Evolutionary conservation across 148 eudicot genomes (phyloP), one percentile per base, ranked within the genome.

Genomic region (Chenopodium quinoa): DNA sequence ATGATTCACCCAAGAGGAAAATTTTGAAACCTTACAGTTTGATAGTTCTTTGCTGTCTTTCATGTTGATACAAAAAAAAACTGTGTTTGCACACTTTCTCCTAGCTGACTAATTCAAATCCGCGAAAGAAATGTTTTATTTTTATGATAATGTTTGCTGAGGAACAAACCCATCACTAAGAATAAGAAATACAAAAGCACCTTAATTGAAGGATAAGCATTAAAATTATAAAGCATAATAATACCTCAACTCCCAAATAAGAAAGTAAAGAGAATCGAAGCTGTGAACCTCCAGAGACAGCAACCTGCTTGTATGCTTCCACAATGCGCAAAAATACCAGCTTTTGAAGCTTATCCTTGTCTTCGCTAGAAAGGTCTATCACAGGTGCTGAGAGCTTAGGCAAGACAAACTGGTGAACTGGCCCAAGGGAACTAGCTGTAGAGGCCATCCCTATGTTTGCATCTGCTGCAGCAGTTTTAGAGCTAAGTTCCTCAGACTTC

Each of bases 371-470:
- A 60, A 96, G 94, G 81, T 84, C 85, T 65, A 96, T 65, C 31
- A 91, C 90, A 83, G 99, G 94, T 56, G 98, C 99, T 62, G 95
- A 89, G 82, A 96, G 82, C 90, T 91, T 94, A 64, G 99, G 99
- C 79, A 96, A 88, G 80, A 89, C 89, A 80, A 96, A 76, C 74
- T 86, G 91, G 64, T 90, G 79, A 82, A 83, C 50, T 65, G 88
- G 77, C 54, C 83, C 90, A 75, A 85, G 56, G 76, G 97, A 96
- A 85, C 93, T 91, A 70, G 91, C 93, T 44, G 92, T 90, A 69
- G 93, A 90, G 82, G 90, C 84, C 78, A 70, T 86, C 31, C 88
- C 88, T 81, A 89, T 90, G 85, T 78, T 84, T 79, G 84, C 81
- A 50, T 96, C 99, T 29, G 85, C 83, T 58, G 79, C 76, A 58